These are phyloP conservation scores for Beta corolliflora DNA, from an alignment of 179 eudicot genomes.

Conservation along the genomic window DNA sequence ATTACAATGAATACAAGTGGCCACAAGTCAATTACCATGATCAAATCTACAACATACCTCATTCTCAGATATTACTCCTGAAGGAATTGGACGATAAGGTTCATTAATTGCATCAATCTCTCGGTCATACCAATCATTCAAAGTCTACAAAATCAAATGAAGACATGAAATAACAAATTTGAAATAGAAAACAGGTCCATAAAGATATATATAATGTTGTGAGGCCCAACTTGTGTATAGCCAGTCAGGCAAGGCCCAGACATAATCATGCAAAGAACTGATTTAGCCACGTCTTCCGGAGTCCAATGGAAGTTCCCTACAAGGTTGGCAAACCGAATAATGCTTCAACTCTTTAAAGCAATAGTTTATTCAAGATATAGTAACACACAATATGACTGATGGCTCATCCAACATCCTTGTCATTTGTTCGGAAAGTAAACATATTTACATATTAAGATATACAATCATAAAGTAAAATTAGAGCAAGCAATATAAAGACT, in stretches of 20 bases:
- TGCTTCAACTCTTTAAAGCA: neutral
- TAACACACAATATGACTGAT: neutral
- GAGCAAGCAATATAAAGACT: neutral
- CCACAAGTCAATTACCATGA: neutral
- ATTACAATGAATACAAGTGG: neutral
- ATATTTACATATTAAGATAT: neutral
- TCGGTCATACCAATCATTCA: slow-evolving; percentile 99
- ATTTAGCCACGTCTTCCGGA: slow-evolving; percentile 86
- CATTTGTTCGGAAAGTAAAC: neutral
- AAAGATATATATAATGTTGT: neutral
- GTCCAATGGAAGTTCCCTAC: slow-evolving; percentile 96
- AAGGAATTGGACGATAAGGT: slow-evolving; percentile 98
- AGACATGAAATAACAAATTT: slow-evolving; percentile 21
- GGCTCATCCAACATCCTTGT: neutral
- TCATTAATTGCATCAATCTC: slow-evolving; percentile 98
- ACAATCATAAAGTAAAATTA: neutral
- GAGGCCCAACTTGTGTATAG: slow-evolving; percentile 74
- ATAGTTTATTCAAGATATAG: neutral
- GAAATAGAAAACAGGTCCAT: slow-evolving; percentile 4
- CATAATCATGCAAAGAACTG: slow-evolving; percentile 90
- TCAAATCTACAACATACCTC: slow-evolving; percentile 51
- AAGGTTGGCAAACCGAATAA: slow-evolving; percentile 6
- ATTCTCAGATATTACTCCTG: slow-evolving; percentile 85
- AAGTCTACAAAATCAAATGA: slow-evolving; percentile 51
- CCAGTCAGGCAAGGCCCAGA: slow-evolving; percentile 96